phyloP scores from a whole-genome alignment of 1,284 basidiomycete species.

The Inonotus hispidus region DNA sequence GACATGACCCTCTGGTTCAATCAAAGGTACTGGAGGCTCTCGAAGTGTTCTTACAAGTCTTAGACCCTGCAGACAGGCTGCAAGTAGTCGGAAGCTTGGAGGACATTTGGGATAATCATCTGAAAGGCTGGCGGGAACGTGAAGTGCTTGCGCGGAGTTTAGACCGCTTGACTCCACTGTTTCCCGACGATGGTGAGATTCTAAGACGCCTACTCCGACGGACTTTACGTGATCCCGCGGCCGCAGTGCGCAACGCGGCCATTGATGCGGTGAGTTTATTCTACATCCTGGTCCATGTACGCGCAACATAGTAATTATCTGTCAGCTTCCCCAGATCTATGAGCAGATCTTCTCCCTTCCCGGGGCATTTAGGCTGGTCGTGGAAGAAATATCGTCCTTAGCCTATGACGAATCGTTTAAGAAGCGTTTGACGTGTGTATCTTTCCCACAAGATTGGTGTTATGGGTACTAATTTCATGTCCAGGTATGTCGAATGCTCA shows the following conservation, averaged over 20 bases:
- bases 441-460: slow-evolving; percentile 21
- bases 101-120: slow-evolving; percentile 55
- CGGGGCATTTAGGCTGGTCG: slow-evolving; percentile 37
- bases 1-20: slow-evolving; percentile 66
- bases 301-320: too few species aligned
- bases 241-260: slow-evolving; percentile 79
- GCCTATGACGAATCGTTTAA: slow-evolving; percentile 55
- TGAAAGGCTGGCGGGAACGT: slow-evolving; percentile 82
- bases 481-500: slow-evolving; percentile 34
- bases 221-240: slow-evolving; percentile 75
- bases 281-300: too few species aligned
- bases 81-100: slow-evolving; percentile 51
- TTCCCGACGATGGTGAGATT: slow-evolving; percentile 19
- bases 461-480: slow-evolving; percentile 6
- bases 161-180: slow-evolving; percentile 39
- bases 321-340: slow-evolving; percentile 41
- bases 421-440: slow-evolving; percentile 66
- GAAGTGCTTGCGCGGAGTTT: slow-evolving; percentile 63
- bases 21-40: slow-evolving; percentile 64
- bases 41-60: slow-evolving; percentile 49
- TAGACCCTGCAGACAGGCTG: slow-evolving; percentile 46
- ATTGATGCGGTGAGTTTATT: slow-evolving; percentile 50
- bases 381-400: slow-evolving; percentile 48
- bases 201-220: slow-evolving; percentile 48
- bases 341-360: slow-evolving; percentile 38